Conservation (phyloP, 1,284 basidiomycete species). For the Marasmius fiardii region DNA sequence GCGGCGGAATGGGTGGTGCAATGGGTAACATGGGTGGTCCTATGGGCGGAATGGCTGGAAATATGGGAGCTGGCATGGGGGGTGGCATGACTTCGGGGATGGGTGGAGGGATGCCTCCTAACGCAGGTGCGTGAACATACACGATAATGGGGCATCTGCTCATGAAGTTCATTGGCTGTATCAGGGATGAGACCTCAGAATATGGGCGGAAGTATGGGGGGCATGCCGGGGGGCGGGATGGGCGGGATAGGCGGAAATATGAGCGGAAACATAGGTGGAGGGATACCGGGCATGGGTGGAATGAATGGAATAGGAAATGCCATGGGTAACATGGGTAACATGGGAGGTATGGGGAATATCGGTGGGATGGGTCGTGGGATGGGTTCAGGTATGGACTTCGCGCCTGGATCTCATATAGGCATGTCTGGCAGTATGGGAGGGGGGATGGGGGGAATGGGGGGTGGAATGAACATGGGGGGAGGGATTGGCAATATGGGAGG, state of each 20-base stretch:
- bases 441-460: slow-evolving; percentile 3
- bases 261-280: slow-evolving; percentile 18
- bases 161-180: not conserved
- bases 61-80: slow-evolving; percentile 14
- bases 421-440: not conserved
- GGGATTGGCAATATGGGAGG: slow-evolving; percentile 17
- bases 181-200: slow-evolving; percentile 6
- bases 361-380: slow-evolving; percentile 2
- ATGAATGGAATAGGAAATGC: slow-evolving; percentile 2
- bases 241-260: slow-evolving; percentile 20
- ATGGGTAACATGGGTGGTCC: slow-evolving; percentile 12
- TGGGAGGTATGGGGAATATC: slow-evolving; percentile 1
- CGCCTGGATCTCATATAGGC: not conserved
- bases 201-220: slow-evolving; percentile 21
- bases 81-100: slow-evolving; percentile 5
- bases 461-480: slow-evolving; percentile 10
- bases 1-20: slow-evolving; percentile 21
- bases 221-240: not conserved
- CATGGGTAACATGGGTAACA: slow-evolving; percentile 7
- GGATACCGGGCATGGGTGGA: slow-evolving; percentile 15
- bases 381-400: not conserved
- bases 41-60: slow-evolving; percentile 5
- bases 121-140: not conserved
- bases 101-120: slow-evolving; percentile 19
- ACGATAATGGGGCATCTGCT: not conserved